Evolutionary conservation across 148 eudicot species (phyloP), one percentile per base, ranked within the genome.

Genomic region (Cornus florida): DNA sequence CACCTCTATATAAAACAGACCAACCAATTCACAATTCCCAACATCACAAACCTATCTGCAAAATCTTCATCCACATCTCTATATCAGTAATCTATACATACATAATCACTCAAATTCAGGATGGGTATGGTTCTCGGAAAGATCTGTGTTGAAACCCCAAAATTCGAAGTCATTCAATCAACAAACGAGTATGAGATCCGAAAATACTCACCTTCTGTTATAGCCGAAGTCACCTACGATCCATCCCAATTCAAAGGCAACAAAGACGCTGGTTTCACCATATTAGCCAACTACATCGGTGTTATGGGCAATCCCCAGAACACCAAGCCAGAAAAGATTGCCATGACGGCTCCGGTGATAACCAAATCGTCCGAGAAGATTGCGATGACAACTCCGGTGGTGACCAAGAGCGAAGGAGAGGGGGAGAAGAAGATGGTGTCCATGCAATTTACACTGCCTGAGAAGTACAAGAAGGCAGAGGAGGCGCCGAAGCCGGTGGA

Each of bases 401-500:
- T 91, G 75, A 89, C 85, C 11, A 81, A 70, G 59, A 74, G 67
- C 14, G 67, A 38, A 3, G 82, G 80, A 1, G 82, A 57, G 10
- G 74, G 76, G 13, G 81, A 69, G 33, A 24, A 35, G 9, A 48
- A 70, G 78, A 19, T 14, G 84, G 90, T 91, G 84, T 87, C 87
- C 0, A 93, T 95, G 98, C 86, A 81, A 78, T 95, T 95, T 59
- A 86, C 88, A 81, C 67, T 95, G 82, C 97, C 96, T 67, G 64
- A 81, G 46, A 90, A 89, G 86, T 93, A 93, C 11, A 46, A 8
- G 24, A 84, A 22, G 57, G 93, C 84, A 12, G 94, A 89, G 79
- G 97, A 88, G 28, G 96, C 90, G 64, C 98, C 98, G 69, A 80
- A 22, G 86, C 97, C 97, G 79, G 57, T 91, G 88, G 98, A 93